phyloP scores from a whole-genome alignment of 2,329 filamentous ascomycete genomes.

The Botrytis pseudocinerea region DNA sequence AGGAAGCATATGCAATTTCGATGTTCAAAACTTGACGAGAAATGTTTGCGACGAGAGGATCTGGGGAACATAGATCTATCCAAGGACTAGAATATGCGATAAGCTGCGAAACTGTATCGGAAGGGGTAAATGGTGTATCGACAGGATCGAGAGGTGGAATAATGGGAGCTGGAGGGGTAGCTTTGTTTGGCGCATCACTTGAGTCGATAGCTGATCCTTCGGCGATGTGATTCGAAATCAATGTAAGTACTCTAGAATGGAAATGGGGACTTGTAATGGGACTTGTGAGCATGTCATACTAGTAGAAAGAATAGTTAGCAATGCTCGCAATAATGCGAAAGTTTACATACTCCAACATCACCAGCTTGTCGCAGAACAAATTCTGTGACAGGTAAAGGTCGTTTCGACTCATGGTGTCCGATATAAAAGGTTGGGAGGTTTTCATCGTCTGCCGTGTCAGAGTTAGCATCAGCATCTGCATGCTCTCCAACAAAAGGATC shows the following conservation, averaged over 20 bases:
- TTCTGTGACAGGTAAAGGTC: constrained; percentile 61
- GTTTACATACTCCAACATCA: constrained; percentile 62
- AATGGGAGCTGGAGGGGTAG: constrained; percentile 55
- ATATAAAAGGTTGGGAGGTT: constrained; percentile 61
- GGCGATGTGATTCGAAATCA: constrained; percentile 55
- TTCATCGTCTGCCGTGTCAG: constrained; percentile 35
- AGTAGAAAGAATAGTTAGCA: constrained; percentile 21
- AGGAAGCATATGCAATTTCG: constrained; percentile 92
- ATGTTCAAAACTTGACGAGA: constrained; percentile 88
- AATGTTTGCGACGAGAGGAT: constrained; percentile 80
- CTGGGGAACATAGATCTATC: constrained; percentile 84
- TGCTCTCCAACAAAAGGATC: constrained; percentile 14
- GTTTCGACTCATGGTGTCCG: constrained; percentile 70
- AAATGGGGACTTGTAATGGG: constrained; percentile 77
- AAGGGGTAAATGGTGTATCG: constrained; percentile 74
- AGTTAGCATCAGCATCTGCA: constrained; percentile 27
- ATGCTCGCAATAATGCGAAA: not conserved
- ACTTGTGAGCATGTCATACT: constrained; percentile 79
- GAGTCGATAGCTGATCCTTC: constrained; percentile 49
- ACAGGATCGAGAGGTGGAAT: constrained; percentile 72
- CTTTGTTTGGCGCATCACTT: constrained; percentile 44
- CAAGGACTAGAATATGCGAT: constrained; percentile 83
- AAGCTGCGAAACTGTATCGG: constrained; percentile 68
- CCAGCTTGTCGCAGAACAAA: constrained; percentile 66
- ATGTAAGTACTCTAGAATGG: constrained; percentile 63